Conservation (phyloP, 345 rosid genomes). For the Corchorus olitorius region DNA sequence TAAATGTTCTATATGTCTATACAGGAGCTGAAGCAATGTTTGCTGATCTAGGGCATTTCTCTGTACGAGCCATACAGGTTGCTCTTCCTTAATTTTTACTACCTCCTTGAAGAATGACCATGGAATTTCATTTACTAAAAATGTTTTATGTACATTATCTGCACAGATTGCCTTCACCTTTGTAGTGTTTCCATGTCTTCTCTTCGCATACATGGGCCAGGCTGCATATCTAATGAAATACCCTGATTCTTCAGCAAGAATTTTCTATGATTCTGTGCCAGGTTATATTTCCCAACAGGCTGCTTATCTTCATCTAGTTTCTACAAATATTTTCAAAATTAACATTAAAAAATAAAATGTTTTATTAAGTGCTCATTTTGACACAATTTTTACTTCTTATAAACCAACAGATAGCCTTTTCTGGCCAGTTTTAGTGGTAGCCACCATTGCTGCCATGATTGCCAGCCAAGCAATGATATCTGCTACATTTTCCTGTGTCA, state of each 20-base stretch:
- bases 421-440: slow-evolving; percentile 89
- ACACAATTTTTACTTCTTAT: slow-evolving; percentile 21
- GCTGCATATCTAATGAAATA: slow-evolving; percentile 78
- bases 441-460: slow-evolving; percentile 89
- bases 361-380: slow-evolving; percentile 1
- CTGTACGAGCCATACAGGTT: slow-evolving; percentile 90
- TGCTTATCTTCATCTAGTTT: slow-evolving; percentile 1
- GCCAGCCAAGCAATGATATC: slow-evolving; percentile 99
- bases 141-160: slow-evolving; percentile 19
- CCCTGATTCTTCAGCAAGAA: slow-evolving; percentile 61
- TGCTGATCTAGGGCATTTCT: slow-evolving; percentile 96
- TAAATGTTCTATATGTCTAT: slow-evolving; percentile 13
- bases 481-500: slow-evolving; percentile 93
- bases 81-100: slow-evolving; percentile 15
- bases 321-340: neutral
- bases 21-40: slow-evolving; percentile 99
- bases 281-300: slow-evolving; percentile 39
- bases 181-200: slow-evolving; percentile 94
- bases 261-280: slow-evolving; percentile 93
- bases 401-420: slow-evolving; percentile 64
- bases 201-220: slow-evolving; percentile 94
- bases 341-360: neutral
- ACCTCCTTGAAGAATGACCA: slow-evolving; percentile 14
- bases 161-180: slow-evolving; percentile 76
- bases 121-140: slow-evolving; percentile 4